Evolutionary conservation across 805 yeast species (phyloP).

Genomic region (Monosporozyma unispora): DNA sequence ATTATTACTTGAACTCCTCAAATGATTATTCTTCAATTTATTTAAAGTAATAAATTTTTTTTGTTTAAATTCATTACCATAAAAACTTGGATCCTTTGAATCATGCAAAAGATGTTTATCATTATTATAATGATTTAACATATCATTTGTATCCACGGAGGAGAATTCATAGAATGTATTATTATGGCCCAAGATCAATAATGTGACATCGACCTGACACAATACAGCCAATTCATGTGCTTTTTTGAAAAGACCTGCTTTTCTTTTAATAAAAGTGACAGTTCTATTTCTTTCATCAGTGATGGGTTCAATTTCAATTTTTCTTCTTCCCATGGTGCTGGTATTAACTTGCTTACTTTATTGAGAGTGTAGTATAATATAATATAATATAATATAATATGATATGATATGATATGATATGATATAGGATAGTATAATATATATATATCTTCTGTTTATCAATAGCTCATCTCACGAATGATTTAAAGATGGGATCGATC

Average conservation of each 20-base stretch:
- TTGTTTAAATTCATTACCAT: constrained; percentile 35
- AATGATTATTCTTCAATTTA: not conserved
- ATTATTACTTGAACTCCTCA: not conserved
- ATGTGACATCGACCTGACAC: constrained; percentile 89
- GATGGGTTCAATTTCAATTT: constrained; percentile 87
- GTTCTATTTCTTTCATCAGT: constrained; percentile 70
- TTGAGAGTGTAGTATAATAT: too few relatives aligned
- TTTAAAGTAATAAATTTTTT: constrained; percentile 4
- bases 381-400: too few relatives aligned
- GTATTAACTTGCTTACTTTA: too few relatives aligned
- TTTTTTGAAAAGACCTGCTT: constrained; percentile 81
- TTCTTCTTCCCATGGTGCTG: constrained; percentile 99
- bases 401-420: too few relatives aligned
- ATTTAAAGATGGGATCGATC: too few relatives aligned
- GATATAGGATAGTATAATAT: too few relatives aligned
- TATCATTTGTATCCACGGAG: constrained; percentile 53
- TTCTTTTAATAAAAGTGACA: constrained; percentile 79
- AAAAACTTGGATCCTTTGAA: constrained; percentile 54
- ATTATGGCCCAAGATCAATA: constrained; percentile 74
- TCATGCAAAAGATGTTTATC: constrained; percentile 38
- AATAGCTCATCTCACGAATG: too few relatives aligned
- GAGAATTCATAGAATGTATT: constrained; percentile 80
- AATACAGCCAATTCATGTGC: constrained; percentile 63
- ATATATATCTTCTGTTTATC: too few relatives aligned
- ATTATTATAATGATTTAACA: constrained; percentile 35